A percentile compares a stretch with the other conserved stretches of the same genome.
These are phyloP conservation scores for Melanopsichium pennsylvanicum DNA, from an alignment of 1,284 basidiomycete genomes.

Conservation along the genomic window DNA sequence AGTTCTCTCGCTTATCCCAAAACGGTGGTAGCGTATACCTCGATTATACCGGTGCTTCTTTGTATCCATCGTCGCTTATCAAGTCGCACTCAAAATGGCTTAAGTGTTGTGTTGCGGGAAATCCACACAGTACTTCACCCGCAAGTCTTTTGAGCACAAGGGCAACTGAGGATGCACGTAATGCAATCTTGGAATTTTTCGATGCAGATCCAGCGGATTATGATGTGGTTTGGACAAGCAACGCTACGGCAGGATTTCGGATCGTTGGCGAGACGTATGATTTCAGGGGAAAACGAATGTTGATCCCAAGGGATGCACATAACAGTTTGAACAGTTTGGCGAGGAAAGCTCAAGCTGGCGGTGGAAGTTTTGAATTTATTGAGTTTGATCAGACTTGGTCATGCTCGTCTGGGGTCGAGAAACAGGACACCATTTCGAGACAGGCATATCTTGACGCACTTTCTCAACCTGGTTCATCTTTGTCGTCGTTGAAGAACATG, in stretches of 20 bases:
- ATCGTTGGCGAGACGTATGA: conserved; percentile 28
- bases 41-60: conserved; percentile 25
- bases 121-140: conserved; percentile 30
- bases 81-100: neutral
- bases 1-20: conserved; percentile 10
- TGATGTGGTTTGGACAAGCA: conserved; percentile 31
- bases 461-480: too few relatives aligned
- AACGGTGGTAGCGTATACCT: conserved; percentile 13
- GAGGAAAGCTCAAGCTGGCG: neutral
- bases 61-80: conserved; percentile 8
- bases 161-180: conserved; percentile 6
- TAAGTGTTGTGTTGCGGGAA: conserved; percentile 1
- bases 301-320: conserved; percentile 33
- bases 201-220: conserved; percentile 17
- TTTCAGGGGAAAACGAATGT: neutral
- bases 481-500: too few relatives aligned
- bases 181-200: conserved; percentile 16
- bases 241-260: conserved; percentile 17
- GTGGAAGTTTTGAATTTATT: conserved; percentile 7
- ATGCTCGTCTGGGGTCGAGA: neutral
- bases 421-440: conserved; percentile 2
- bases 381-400: conserved; percentile 16
- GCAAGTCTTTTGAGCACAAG: neutral
- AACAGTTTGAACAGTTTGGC: conserved; percentile 27
- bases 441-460: neutral